Base-by-base conservation (phyloP, 139 green algal species). In the Chlorella sp. region DNA sequence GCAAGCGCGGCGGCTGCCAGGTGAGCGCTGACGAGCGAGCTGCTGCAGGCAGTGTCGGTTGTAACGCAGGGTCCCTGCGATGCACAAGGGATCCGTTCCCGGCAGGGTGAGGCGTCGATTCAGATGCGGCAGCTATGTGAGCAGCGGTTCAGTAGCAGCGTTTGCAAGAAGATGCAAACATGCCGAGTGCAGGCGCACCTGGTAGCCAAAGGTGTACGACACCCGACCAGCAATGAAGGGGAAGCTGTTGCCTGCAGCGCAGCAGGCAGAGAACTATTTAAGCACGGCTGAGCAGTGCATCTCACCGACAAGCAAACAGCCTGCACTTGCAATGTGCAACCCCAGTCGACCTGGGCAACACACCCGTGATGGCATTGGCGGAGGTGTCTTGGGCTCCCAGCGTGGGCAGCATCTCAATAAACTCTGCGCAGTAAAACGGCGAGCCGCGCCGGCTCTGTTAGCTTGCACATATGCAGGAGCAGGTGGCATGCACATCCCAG, bases 21-120 rank as follows among this genome's bases (percentile, higher is more conserved):
- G 73, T 94, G 89, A 1, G 83, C 38, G 26, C 80, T 73, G 3
- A 94, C 91, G 38, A 94, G 84, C 0, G 90, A 93, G 5, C 85
- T 90, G 36, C 85, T 91, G 83, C 91, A 94, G 5, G 91, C 91
- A 1, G 91, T 94, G 76, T 94, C 91, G 24, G 87, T 92, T 54
- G 56, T 86, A 32, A 92, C 81, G 40, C 74, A 88, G 6, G 90
- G 90, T 22, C 91, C 93, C 79, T 84, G 64, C 64, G 51, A n/a
- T n/a, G n/a, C n/a, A n/a, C n/a, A n/a, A n/a, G n/a, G n/a, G n/a
- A n/a, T n/a, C n/a, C n/a, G n/a, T n/a, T n/a, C n/a, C n/a, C n/a
- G n/a, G n/a, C n/a, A n/a, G n/a, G n/a, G n/a, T n/a, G n/a, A n/a
- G n/a, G n/a, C n/a, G n/a, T n/a, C n/a, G n/a, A n/a, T n/a, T n/a